A percentile compares a stretch with the other conserved stretches of the same genome.
These are phyloP conservation scores for Brassica incana DNA, from an alignment of 345 rosid species.

Conservation along the genomic window DNA sequence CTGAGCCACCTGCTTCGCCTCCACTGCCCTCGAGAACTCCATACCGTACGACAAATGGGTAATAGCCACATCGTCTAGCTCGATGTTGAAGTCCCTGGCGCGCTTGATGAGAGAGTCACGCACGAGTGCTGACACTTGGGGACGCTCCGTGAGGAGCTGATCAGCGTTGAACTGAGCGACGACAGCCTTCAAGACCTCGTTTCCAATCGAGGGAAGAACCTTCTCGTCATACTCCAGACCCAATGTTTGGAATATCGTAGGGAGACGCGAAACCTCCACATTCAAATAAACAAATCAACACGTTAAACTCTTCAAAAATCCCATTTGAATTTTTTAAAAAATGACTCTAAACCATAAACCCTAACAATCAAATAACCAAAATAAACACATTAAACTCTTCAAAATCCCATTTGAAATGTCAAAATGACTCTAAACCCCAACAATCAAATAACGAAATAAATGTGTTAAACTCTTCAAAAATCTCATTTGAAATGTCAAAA, in stretches of 20 bases:
- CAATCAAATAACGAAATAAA: too few species aligned
- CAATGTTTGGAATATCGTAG: constrained; percentile 75
- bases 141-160: constrained; percentile 97
- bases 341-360: background rate
- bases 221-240: constrained; percentile 93
- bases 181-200: constrained; percentile 92
- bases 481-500: too few species aligned
- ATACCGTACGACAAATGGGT: constrained; percentile 89
- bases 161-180: constrained; percentile 98
- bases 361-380: background rate
- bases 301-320: background rate
- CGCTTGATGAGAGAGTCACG: constrained; percentile 70
- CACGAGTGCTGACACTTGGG: constrained; percentile 87
- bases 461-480: too few species aligned
- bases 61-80: constrained; percentile 93
- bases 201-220: constrained; percentile 97
- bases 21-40: constrained; percentile 95
- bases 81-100: constrained; percentile 85
- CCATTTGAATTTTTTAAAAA: background rate
- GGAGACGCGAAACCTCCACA: constrained; percentile 63
- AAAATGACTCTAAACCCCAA: background rate
- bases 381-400: background rate
- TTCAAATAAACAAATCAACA: background rate
- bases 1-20: constrained; percentile 98
- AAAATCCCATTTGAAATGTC: background rate